Base-by-base conservation (phyloP, 75 land plant genomes). In the Adiantum capillusveneris region DNA sequence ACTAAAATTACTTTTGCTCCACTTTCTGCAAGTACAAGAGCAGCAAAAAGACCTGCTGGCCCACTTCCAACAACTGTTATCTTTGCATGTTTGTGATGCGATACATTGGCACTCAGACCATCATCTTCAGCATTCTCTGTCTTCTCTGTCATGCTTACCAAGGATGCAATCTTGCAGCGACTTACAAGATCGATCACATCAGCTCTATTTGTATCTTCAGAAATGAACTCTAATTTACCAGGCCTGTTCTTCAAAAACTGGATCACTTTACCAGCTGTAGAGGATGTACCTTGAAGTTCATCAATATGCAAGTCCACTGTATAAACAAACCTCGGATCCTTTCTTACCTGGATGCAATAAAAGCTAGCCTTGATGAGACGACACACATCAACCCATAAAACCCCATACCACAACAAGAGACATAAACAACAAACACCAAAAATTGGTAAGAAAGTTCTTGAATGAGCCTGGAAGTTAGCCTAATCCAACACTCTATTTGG, bases 61-160 rank as follows among this genome's bases (percentile, higher is more conserved):
- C 99, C 99, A 80, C 96, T 90, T 6, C 99, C 99, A 27, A 90
- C 88, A 60, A 95, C 84, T 53, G 77, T 85, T 56, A 95, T 72
- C 69, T 73, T 86, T 20, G 88, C 76, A 0, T 31, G 25, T 30
- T 46, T 44, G 45, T 44, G 29, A 31, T 29, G 20, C 11, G 27
- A 44, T 25, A 31, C 27, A 26, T 21, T 16, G 25, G 30, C 63
- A 42, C 51, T 25, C 31, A 1, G 19, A 41, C 27, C 41, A 29
- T 55, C 30, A 18, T 16, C 29, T 67, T 37, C 24, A 1, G 31
- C 28, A 44, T 13, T 12, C 29, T 65, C 14, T 36, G 51, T 22
- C n/a, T 39, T 48, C n/a, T 48, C 12, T 31, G 25, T 36, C 16
- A 18, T 34, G 42, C 26, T 18, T n/a, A 13, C 22, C n/a, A 19